Evolutionary conservation across 225 moss, liverwort and hornwort genomes (phyloP).

Genomic region (Antitrichia curtipendula): DNA sequence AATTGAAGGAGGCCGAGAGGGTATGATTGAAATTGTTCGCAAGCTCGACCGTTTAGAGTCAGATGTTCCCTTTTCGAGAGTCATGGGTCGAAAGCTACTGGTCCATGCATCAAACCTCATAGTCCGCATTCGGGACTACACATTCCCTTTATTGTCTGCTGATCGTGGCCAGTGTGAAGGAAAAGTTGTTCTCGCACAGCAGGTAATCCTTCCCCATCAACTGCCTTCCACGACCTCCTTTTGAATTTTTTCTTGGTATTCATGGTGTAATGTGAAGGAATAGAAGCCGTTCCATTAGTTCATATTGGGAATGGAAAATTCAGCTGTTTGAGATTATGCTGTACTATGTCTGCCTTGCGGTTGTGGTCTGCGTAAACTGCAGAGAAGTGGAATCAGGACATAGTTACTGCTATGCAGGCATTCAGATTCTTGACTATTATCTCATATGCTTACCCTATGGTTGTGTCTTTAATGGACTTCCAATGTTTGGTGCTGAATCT

Average conservation of each 20-base stretch:
- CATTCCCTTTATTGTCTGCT: slow-evolving; percentile 64
- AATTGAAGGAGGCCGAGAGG: slow-evolving; percentile 56
- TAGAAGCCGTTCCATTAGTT: not conserved
- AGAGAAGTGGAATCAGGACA: not conserved
- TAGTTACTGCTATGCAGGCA: not conserved
- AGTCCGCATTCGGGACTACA: slow-evolving; percentile 65
- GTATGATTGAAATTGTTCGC: slow-evolving; percentile 65
- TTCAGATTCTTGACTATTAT: not conserved
- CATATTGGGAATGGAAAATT: not conserved
- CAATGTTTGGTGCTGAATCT: not conserved
- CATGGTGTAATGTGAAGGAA: not conserved
- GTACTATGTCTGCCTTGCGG: not conserved
- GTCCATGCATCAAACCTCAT: slow-evolving; percentile 55
- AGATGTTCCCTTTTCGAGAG: slow-evolving; percentile 63
- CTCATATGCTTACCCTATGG: not conserved
- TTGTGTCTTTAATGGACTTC: not conserved
- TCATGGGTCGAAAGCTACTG: slow-evolving; percentile 63
- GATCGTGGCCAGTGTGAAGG: slow-evolving; percentile 63
- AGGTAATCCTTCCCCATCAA: slow-evolving; percentile 16
- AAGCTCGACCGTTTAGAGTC: slow-evolving; percentile 61
- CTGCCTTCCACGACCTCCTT: not conserved
- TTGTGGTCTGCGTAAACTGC: not conserved
- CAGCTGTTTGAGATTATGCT: not conserved
- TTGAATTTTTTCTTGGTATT: not conserved
- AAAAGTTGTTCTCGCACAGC: slow-evolving; percentile 75